Evolutionary conservation across 2,329 filamentous ascomycete species (phyloP), one percentile per base, ranked within the genome.

Genomic region (Raffaelea deltoideospora): DNA sequence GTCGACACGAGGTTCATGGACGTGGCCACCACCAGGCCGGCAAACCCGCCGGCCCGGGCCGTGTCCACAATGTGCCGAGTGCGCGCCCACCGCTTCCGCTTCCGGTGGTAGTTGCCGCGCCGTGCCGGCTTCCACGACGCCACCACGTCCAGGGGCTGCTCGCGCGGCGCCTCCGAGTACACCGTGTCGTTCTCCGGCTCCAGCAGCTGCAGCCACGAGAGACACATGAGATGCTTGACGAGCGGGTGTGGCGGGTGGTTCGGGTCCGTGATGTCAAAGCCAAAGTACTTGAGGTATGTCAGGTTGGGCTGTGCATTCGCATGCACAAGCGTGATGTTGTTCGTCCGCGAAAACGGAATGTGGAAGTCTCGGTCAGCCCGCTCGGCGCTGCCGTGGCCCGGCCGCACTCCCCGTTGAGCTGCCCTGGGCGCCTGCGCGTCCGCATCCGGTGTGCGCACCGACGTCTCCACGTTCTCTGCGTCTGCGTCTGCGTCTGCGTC

Each of bases 141-240:
- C 2, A 96, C 62, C 19, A 70, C 67, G 14, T 76, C 70, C 1
- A 75, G 63, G 0, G 74, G 49, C 1, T 78, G 63, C 0, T 60
- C 52, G 1, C 72, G 64, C 0, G 85, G 79, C 37, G 78, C 69
- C 20, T 71, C 67, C 23, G 64, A 58, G 57, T 93, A 94, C 4
- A 79, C 73, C 1, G 71, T 67, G 54, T 96, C 90, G 22, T 74
- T 63, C 26, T 72, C 60, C 0, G 90, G 90, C 19, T 80, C 69
- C 14, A 95, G 61, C 5, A 98, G 72, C 57, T 96, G 88, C 3
- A 98, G 71, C 87, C 88, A 98, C 21, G 84, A 88, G 22, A 96
- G 64, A 5, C 79, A 74, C 49, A 88, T 79, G 35, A 98, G 72
- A 52, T 90, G 79, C 14, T 72, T 78, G 55, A 79, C 71, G 10